Evolutionary conservation across 352 stramenopile species (phyloP), one percentile per base, ranked within the genome.

Genomic region (Globisporangium paroecandrum): DNA sequence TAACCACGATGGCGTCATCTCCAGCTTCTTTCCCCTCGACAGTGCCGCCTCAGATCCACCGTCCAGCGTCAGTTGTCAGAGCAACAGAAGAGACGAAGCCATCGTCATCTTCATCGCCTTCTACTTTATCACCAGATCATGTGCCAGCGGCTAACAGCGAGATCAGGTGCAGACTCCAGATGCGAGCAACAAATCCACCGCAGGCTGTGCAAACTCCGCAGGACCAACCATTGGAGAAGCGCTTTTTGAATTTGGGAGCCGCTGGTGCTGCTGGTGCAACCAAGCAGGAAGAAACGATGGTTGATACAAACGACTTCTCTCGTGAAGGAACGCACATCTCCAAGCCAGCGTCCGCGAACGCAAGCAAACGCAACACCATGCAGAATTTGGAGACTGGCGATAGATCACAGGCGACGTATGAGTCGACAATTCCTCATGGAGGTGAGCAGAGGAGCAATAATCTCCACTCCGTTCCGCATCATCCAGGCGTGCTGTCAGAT

Each of bases 231-330:
- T 13, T 62, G 5, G 49, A 22, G 8, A 43, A 41, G 29, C 51
- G 62, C 34, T 62, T 62, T 29, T 54, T 68, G 34, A 51, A 12
- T 20, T 24, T 51, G 43, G 43, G 34, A 47, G 29, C 10, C 62
- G 51, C 25, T 36, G 22, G 38, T n/a, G 25, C 36, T n/a, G 36
- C 29, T 22, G 29, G n/a, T 4, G 15, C 13, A 9, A 41, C 34
- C 57, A 64, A 59, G 32, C 29, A 61, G 55, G 55, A 61, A 29
- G 18, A 22, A 47, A n/a, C 10, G 15, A 10, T 6, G 20, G 15
- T 4, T 15, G 55, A 27, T 27, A 5, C 3, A 3, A 47, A 15
- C 1, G 29, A 47, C 15, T 15, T 1, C 3, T 61, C 29, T 22
- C 8, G 13, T 10, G 55, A n/a, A 15, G 9, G 7, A 46, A 34